Evolutionary conservation across 257 asterid genomes (phyloP), one percentile per base, ranked within the genome.

Genomic region (Cruciata laevipes): DNA sequence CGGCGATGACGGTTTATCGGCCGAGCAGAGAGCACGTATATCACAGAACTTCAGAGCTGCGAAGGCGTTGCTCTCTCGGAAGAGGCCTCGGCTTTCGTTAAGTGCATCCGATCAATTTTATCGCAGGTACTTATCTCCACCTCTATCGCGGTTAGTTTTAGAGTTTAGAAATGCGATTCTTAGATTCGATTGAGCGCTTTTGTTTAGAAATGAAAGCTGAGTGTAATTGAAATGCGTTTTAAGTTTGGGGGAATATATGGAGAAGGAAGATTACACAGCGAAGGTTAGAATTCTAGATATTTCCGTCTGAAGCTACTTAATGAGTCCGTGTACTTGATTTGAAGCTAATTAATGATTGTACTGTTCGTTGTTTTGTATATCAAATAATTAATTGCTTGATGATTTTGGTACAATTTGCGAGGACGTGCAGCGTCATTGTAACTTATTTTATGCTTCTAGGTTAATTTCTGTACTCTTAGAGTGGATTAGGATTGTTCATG

Each of bases 1-100:
- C 24, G 52, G 80, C 67, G 79, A 53, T 5, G 90, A 89, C 69
- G 91, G 82, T 31, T 78, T 93, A 75, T 80, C 99, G 37, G 89
- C 86, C 65, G 94, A 86, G 76, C 99, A 93, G 81, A 81, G 79
- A 68, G 83, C 89, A 76, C 85, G 97, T 63, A 90, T 93, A 65
- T 85, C 99, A 30, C 85, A 79, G 51, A 93, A 84, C 35, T 90
- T 82, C 73, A 83, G 86, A 80, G 86, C 94, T 49, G 99, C 97
- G 31, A 93, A 93, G 78, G 90, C 94, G 16, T 87, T 83, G 64
- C 94, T 90, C 52, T 73, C 79, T 18, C 91, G 96, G 67, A 93
- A 93, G 80, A 84, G 95, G 66, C 84, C 79, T 56, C 84, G 82
- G 56, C 67, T 44, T 17, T 47, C 80, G 57, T 23, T 61, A 17